A percentile compares a stretch with the other conserved stretches of the same genome.
Evolutionary conservation across 192 early-diverging fungal species (phyloP).

Genomic region (Coemansia sp.): DNA sequence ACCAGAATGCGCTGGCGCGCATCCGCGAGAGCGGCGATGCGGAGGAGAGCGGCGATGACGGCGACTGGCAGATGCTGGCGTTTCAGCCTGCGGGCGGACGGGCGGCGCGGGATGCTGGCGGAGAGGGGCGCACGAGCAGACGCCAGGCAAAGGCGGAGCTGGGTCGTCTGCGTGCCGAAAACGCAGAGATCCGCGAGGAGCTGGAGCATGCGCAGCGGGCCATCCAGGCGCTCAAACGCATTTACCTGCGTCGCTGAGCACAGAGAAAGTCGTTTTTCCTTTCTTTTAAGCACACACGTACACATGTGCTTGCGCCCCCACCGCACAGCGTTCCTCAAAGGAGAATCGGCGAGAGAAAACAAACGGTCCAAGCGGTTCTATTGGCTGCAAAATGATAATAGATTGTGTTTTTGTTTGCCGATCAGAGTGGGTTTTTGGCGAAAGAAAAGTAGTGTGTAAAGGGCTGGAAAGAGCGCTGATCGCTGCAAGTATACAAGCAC

Average conservation of each 20-base stretch:
- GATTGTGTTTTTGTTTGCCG: too few species aligned
- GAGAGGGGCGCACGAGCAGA: neutral
- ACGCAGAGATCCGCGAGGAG: constrained; percentile 1
- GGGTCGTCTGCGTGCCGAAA: neutral
- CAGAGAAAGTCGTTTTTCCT: too few species aligned
- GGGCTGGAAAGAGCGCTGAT: too few species aligned
- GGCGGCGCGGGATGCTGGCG: neutral
- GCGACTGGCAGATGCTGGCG: constrained; percentile 17
- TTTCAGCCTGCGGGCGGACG: neutral
- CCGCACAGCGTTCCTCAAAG: too few species aligned
- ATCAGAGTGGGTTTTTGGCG: too few species aligned
- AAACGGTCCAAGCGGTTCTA: too few species aligned
- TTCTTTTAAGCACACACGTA: too few species aligned
- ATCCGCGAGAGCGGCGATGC: constrained; percentile 4
- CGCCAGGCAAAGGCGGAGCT: neutral
- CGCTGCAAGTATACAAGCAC: too few species aligned
- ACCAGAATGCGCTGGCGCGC: constrained; percentile 3
- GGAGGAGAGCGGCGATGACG: constrained; percentile 3
- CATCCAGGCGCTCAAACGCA: constrained; percentile 8
- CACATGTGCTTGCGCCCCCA: too few species aligned
- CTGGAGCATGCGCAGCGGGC: constrained; percentile 8
- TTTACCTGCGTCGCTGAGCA: neutral
- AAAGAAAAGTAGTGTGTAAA: too few species aligned
- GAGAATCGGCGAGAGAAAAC: too few species aligned
- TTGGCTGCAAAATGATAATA: too few species aligned